Evolutionary conservation across 306 rosid species (phyloP).

Genomic region (Quillaja saponaria): DNA sequence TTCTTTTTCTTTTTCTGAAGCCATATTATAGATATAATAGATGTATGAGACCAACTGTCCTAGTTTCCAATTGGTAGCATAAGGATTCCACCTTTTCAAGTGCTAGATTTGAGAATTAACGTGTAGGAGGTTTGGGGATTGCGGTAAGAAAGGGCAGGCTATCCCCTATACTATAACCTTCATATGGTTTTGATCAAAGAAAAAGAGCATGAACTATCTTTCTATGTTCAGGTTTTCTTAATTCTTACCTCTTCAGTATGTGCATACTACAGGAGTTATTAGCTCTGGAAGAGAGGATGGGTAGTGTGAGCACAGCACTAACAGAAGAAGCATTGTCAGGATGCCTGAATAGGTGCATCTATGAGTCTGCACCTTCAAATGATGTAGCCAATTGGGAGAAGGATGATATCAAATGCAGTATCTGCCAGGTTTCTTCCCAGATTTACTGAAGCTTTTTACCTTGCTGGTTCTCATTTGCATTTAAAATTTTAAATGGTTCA

Average conservation of each 20-base stretch:
- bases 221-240: conserved; percentile 9
- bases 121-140: conserved; percentile 9
- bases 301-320: conserved; percentile 91
- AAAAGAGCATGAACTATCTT: not conserved
- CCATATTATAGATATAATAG: conserved; percentile 10
- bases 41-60: not conserved
- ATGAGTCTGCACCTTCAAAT: conserved; percentile 44
- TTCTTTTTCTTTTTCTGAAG: not conserved
- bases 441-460: conserved; percentile 3
- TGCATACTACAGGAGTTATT: conserved; percentile 67
- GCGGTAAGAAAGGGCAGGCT: conserved; percentile 14
- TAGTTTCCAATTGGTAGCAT: not conserved
- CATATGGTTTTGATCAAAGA: conserved; percentile 3
- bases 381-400: conserved; percentile 40
- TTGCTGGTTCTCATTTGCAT: not conserved
- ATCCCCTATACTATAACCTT: conserved; percentile 19
- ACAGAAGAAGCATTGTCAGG: conserved; percentile 72
- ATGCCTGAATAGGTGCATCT: conserved; percentile 61
- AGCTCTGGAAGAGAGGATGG: conserved; percentile 96
- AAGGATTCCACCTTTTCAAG: not conserved
- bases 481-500: conserved; percentile 3
- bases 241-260: conserved; percentile 16
- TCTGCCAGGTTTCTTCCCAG: conserved; percentile 67
- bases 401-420: conserved; percentile 79
- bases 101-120: conserved; percentile 23